Evolutionary conservation across 331 rosid species (phyloP), one percentile per base, ranked within the genome.

Genomic region (Malus hybrid): DNA sequence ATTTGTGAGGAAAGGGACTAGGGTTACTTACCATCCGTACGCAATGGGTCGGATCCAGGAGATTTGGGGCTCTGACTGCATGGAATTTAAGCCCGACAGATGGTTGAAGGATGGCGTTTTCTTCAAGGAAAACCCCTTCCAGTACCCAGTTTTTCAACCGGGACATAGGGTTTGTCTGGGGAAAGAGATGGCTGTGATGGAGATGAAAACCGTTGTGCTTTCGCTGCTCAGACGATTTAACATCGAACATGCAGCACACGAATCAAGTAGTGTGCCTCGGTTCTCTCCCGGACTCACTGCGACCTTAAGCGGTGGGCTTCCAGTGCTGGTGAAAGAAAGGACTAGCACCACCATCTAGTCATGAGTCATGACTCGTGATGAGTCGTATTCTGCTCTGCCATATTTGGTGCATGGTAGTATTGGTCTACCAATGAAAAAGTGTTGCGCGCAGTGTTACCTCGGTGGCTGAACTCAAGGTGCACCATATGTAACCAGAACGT

Each of bases 221-320:
- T 77, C 90, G 0, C 32, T 92, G 59, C 79, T 92, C 50, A 67
- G 90, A 52, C 69, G 75, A 7, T 88, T 89, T 65, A 77, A 75
- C 1, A 33, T 92, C 63, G 52, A 81, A 15, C 57, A 77, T 13
- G 75, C 1, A 12, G 0, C 68, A 22, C 50, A 10, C 80, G 82
- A 16, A 10, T 36, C 7, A 54, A 3, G 0, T 16, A 4, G 7
- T 15, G 48, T 32, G 22, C 95, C 96, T 0, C 83, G 82, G n/a
- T 92, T 92, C 79, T 89, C 91, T 14, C 96, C 96, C 0, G 93
- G 97, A 18, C 91, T 92, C 62, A 92, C 97, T 0, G 90, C 97
- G 12, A 89, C 89, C 63, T 92, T 92, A 28, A 63, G 70, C 7
- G 77, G 59, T n/a, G 97, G 97, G 6, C 87, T 92, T 24, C 87